phyloP scores from a whole-genome alignment of 768 basidiomycete genomes.

The Leucocoprinus birnbaumii region DNA sequence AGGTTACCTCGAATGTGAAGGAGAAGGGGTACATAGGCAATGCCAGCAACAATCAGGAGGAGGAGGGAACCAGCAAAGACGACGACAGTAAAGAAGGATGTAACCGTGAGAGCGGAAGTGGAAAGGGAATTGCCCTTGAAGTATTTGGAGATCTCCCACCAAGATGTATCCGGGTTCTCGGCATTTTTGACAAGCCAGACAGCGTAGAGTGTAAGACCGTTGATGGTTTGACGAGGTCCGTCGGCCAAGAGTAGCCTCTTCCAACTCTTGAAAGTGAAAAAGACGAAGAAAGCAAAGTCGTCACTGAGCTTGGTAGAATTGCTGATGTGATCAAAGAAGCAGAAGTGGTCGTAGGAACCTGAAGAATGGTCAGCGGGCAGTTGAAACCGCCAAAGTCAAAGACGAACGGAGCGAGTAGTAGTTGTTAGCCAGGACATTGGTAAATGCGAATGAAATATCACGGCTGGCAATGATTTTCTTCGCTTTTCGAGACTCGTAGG shows the following conservation, averaged over 20 bases:
- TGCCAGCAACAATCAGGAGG: slow-evolving; percentile 76
- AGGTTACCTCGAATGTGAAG: slow-evolving; percentile 96
- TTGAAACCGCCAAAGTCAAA: slow-evolving; percentile 1
- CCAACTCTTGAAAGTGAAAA: slow-evolving; percentile 97
- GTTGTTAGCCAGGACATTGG: slow-evolving; percentile 94
- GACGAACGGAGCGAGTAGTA: slow-evolving; percentile 91
- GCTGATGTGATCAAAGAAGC: slow-evolving; percentile 96
- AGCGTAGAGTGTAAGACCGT: slow-evolving; percentile 93
- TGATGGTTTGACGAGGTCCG: slow-evolving; percentile 96
- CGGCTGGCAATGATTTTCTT: slow-evolving; percentile 93
- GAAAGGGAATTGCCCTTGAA: slow-evolving; percentile 73
- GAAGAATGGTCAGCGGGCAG: slow-evolving; percentile 13
- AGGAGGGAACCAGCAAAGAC: slow-evolving; percentile 85
- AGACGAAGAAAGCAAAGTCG: slow-evolving; percentile 98
- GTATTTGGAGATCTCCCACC: slow-evolving; percentile 76
- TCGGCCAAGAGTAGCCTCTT: slow-evolving; percentile 71
- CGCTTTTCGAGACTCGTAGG: slow-evolving; percentile 88
- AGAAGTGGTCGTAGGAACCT: slow-evolving; percentile 97
- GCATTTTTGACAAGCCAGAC: slow-evolving; percentile 55
- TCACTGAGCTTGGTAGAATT: slow-evolving; percentile 95
- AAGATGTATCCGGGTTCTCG: slow-evolving; percentile 37
- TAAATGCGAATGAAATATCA: slow-evolving; percentile 98
- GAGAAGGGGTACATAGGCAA: slow-evolving; percentile 91
- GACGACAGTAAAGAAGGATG: slow-evolving; percentile 87
- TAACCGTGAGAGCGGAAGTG: slow-evolving; percentile 81